These are phyloP conservation scores for Rhizodiscina lignyota DNA, from an alignment of 495 filamentous ascomycete species.

Conservation along the genomic window DNA sequence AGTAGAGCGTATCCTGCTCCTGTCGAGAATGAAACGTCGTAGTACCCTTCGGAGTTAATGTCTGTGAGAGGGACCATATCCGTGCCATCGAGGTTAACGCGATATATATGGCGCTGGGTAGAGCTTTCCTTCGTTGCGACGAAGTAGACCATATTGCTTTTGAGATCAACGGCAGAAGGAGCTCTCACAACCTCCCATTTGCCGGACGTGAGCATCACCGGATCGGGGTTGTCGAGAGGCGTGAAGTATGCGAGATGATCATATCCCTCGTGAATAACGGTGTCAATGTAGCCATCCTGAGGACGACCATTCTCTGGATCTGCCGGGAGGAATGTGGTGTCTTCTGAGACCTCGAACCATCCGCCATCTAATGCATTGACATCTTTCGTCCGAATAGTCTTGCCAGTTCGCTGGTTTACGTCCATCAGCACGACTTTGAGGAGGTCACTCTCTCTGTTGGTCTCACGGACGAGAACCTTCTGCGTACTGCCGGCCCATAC, in stretches of 20 bases:
- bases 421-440: slow-evolving; percentile 77
- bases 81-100: slow-evolving; percentile 66
- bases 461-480: slow-evolving; percentile 73
- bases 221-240: slow-evolving; percentile 68
- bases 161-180: slow-evolving; percentile 74
- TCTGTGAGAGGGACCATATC: slow-evolving; percentile 56
- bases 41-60: slow-evolving; percentile 63
- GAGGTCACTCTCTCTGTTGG: slow-evolving; percentile 85
- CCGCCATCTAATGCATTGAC: slow-evolving; percentile 75
- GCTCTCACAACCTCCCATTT: slow-evolving; percentile 86
- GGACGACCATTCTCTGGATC: slow-evolving; percentile 60
- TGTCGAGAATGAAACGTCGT: slow-evolving; percentile 69
- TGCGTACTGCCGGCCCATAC: slow-evolving; percentile 63
- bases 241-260: slow-evolving; percentile 91
- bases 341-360: slow-evolving; percentile 90
- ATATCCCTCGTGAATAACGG: slow-evolving; percentile 68
- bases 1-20: slow-evolving; percentile 67
- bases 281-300: slow-evolving; percentile 85
- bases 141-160: slow-evolving; percentile 77
- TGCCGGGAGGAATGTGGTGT: slow-evolving; percentile 73
- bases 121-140: slow-evolving; percentile 72
- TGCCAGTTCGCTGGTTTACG: slow-evolving; percentile 55
- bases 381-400: slow-evolving; percentile 60
- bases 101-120: slow-evolving; percentile 81
- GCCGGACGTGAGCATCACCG: slow-evolving; percentile 72